Conservation (phyloP, 2,329 filamentous ascomycete species). For the Verticillium nonalfalfae region DNA sequence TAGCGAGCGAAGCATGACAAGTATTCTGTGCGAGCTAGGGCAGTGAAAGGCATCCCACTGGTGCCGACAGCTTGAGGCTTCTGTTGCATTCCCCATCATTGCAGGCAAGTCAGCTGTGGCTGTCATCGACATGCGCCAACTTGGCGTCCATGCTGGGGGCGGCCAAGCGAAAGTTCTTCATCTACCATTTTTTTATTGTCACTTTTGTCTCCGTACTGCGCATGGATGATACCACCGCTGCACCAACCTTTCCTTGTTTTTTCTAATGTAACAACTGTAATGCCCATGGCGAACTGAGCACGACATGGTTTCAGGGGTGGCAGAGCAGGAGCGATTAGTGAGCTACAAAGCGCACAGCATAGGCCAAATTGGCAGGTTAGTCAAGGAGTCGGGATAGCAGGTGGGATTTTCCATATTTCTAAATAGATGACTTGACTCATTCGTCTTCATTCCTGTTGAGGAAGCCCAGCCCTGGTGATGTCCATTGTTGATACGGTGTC, state of each 20-base stretch:
- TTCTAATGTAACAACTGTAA: not conserved
- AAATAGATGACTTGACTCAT: not conserved
- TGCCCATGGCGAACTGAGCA: not conserved
- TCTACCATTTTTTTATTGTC: conserved; percentile 6
- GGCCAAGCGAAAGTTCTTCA: conserved; percentile 2
- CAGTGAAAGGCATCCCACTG: not conserved
- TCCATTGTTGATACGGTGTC: not conserved
- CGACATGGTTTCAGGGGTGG: not conserved
- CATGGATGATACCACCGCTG: conserved; percentile 37
- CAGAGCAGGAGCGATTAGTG: not conserved
- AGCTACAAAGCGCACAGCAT: not conserved
- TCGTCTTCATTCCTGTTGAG: not conserved
- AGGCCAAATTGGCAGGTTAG: not conserved
- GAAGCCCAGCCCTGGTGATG: not conserved
- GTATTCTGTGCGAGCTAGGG: not conserved
- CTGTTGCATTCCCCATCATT: not conserved
- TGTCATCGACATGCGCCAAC: not conserved
- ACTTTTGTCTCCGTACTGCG: conserved; percentile 10
- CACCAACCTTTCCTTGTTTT: conserved; percentile 22
- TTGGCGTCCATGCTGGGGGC: not conserved
- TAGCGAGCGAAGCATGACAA: conserved; percentile 15
- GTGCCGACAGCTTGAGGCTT: not conserved
- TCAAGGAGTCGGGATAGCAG: not conserved
- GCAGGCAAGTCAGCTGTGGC: not conserved
- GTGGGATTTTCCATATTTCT: not conserved